Percentiles rank a stretch among this genome's conserved stretches.
These are phyloP conservation scores for Epichloe coenophiala DNA, from an alignment of 2,329 filamentous ascomycete genomes.

Conservation along the genomic window DNA sequence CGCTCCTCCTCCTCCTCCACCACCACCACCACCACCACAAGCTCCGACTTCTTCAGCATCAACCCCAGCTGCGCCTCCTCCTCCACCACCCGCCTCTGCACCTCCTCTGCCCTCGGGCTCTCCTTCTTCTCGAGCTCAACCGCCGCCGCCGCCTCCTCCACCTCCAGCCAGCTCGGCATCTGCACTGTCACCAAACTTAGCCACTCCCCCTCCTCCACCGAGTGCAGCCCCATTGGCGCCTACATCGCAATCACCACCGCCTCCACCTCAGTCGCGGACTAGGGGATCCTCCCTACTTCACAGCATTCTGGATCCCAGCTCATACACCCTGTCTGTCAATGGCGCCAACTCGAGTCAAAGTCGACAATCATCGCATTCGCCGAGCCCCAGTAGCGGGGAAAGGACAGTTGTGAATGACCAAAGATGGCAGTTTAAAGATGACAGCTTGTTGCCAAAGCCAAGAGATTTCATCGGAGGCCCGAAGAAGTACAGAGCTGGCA, in stretches of 20 bases:
- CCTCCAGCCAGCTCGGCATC: slow-evolving; percentile 20
- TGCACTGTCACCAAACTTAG: slow-evolving; percentile 18
- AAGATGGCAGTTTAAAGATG: slow-evolving; percentile 78
- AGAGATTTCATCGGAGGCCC: slow-evolving; percentile 62
- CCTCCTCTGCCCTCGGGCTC: slow-evolving; percentile 12
- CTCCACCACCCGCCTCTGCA: slow-evolving; percentile 17
- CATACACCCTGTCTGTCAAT: slow-evolving; percentile 60
- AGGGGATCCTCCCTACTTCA: slow-evolving; percentile 37
- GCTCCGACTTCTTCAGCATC: slow-evolving; percentile 28
- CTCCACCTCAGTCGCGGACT: slow-evolving; percentile 22
- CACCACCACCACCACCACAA: slow-evolving; percentile 27
- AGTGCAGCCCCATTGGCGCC: slow-evolving; percentile 14
- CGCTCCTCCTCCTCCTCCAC: slow-evolving; percentile 26
- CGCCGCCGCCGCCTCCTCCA: slow-evolving; percentile 17
- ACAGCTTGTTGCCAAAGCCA: slow-evolving; percentile 71
- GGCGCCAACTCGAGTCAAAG: slow-evolving; percentile 39
- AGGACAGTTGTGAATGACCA: slow-evolving; percentile 56
- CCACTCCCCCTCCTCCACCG: slow-evolving; percentile 19
- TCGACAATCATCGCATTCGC: slow-evolving; percentile 16
- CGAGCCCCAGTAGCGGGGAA: slow-evolving; percentile 14
- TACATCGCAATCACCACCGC: slow-evolving; percentile 27
- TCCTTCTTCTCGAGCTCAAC: slow-evolving; percentile 25
- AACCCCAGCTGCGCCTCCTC: slow-evolving; percentile 27
- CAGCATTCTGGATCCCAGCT: slow-evolving; percentile 59
- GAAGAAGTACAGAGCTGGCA: slow-evolving; percentile 76